phyloP scores from a whole-genome alignment of 2,329 filamentous ascomycete genomes.

The Bipolaris gigantea region DNA sequence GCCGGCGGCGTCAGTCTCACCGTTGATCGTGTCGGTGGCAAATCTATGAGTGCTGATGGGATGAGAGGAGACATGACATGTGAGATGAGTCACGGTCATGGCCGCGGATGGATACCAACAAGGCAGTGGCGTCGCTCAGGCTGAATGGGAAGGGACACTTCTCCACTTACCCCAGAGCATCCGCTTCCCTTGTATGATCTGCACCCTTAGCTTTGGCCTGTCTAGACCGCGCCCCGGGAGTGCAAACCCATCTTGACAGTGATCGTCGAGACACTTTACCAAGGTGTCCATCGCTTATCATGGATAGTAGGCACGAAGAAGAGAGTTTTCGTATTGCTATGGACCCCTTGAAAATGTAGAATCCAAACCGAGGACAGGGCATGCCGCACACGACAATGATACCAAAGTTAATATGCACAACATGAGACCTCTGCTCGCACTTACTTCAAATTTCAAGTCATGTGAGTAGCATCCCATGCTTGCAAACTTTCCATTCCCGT shows the following conservation, averaged over 20 bases:
- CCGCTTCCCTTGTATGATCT: background rate
- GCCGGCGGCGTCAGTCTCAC: background rate
- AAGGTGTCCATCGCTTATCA: conserved; percentile 1
- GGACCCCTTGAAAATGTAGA: background rate
- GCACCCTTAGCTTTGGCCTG: background rate
- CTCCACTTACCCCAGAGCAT: background rate
- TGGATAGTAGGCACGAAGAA: background rate
- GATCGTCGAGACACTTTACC: background rate
- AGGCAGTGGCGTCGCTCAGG: background rate
- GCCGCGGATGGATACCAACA: background rate
- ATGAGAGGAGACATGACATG: background rate
- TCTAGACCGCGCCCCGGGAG: background rate
- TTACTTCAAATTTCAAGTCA: no score
- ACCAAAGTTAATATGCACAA: no score
- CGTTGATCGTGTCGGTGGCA: background rate
- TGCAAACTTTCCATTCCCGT: no score
- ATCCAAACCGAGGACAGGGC: no score
- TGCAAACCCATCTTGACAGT: background rate
- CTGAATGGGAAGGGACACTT: background rate
- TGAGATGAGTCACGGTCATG: background rate
- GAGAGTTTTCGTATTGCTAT: background rate
- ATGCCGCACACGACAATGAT: no score
- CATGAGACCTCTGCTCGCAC: no score
- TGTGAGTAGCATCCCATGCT: no score
- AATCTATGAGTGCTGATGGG: background rate